These are phyloP conservation scores for Protea cynaroides DNA, from an alignment of 164 flowering plant genomes.

Conservation along the genomic window DNA sequence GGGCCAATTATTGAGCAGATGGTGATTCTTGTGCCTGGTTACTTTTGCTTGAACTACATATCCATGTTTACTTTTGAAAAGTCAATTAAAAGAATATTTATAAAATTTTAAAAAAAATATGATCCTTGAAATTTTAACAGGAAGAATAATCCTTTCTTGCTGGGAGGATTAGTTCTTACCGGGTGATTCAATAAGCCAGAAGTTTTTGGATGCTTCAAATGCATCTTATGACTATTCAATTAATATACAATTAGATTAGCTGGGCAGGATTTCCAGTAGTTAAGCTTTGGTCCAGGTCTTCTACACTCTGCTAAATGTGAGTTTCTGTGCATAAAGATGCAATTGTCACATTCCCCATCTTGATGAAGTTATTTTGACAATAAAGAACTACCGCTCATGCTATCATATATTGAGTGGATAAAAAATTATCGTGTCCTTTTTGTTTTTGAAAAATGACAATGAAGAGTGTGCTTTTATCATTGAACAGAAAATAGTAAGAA, in stretches of 20 bases:
- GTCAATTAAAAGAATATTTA: too few species aligned
- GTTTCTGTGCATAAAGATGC: neutral
- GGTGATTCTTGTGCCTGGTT: conserved; percentile 35
- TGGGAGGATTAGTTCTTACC: too few species aligned
- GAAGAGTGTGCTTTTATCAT: neutral
- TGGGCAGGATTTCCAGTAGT: neutral
- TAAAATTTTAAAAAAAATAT: too few species aligned
- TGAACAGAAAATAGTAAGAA: neutral
- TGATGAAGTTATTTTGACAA: neutral
- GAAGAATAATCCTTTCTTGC: too few species aligned
- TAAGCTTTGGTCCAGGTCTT: neutral
- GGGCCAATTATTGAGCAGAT: conserved; percentile 95
- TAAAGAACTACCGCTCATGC: neutral
- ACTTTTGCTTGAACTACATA: neutral
- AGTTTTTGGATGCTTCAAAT: too few species aligned
- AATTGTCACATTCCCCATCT: neutral
- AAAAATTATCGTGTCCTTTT: neutral
- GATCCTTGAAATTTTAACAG: too few species aligned
- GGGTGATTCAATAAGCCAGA: too few species aligned
- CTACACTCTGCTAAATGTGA: neutral
- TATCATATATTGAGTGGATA: neutral
- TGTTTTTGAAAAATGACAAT: neutral
- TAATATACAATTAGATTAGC: too few species aligned
- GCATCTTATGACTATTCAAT: too few species aligned
- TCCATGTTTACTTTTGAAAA: too few species aligned